Conservation (phyloP, 768 basidiomycete species). For the Imleria badia region DNA sequence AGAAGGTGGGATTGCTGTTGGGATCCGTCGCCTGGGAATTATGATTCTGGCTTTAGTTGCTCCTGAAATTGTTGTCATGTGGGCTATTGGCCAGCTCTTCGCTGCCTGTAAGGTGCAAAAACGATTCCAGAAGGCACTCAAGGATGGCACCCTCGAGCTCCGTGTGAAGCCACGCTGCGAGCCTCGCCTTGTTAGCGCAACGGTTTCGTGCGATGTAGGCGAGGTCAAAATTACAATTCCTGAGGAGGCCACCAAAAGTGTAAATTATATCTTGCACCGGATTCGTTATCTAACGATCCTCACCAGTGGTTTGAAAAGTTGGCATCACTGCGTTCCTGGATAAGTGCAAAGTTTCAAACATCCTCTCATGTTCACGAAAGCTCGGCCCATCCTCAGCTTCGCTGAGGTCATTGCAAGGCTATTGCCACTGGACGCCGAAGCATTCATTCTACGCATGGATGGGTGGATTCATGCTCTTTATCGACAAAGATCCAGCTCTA, state of each 20-base stretch:
- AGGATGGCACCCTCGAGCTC: neutral
- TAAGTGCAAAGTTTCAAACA: neutral
- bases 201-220: neutral
- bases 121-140: too few species aligned
- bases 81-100: neutral
- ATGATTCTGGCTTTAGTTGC: neutral
- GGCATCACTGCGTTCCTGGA: neutral
- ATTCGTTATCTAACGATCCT: neutral
- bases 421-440: neutral
- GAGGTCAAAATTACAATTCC: neutral
- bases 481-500: neutral
- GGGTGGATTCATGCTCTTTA: neutral
- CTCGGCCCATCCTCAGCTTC: neutral
- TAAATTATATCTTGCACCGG: neutral
- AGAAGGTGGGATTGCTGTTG: neutral
- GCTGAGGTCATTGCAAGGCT: neutral
- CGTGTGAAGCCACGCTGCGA: neutral
- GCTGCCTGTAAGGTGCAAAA: neutral
- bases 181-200: neutral
- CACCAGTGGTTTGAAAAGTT: neutral
- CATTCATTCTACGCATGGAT: neutral
- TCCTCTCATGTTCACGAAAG: neutral
- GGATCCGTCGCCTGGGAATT: neutral
- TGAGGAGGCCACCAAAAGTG: neutral
- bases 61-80: neutral